Evolutionary conservation across 306 rosid genomes (phyloP).

Genomic region (Sindora glabra): DNA sequence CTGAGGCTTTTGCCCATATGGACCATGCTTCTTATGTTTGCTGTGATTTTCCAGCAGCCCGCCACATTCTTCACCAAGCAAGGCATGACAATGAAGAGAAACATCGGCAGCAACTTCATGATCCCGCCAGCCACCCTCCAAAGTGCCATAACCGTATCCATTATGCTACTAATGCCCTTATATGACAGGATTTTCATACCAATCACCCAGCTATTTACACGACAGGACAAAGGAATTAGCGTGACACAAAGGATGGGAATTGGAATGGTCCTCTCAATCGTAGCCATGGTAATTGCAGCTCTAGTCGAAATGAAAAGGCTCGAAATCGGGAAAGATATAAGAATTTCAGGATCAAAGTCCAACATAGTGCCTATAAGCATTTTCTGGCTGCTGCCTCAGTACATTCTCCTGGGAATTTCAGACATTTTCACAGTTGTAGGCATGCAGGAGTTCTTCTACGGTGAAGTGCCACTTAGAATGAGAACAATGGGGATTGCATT

Average conservation of each 20-base stretch:
- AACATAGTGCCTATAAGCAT: slow-evolving; percentile 57
- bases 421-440: slow-evolving; percentile 94
- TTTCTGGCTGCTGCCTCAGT: slow-evolving; percentile 86
- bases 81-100: slow-evolving; percentile 93
- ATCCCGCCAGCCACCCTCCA: slow-evolving; percentile 96
- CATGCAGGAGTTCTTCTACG: slow-evolving; percentile 90
- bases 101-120: slow-evolving; percentile 55
- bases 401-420: slow-evolving; percentile 71
- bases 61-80: slow-evolving; percentile 90
- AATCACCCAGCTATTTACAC: slow-evolving; percentile 40
- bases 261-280: slow-evolving; percentile 81
- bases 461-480: slow-evolving; percentile 77
- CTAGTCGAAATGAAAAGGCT: slow-evolving; percentile 69
- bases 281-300: slow-evolving; percentile 80
- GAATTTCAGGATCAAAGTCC: slow-evolving; percentile 13
- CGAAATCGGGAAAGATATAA: slow-evolving; percentile 30
- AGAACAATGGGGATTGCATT: slow-evolving; percentile 80
- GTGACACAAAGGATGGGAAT: slow-evolving; percentile 91
- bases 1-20: slow-evolving; percentile 74
- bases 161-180: slow-evolving; percentile 74
- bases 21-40: slow-evolving; percentile 90
- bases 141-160: slow-evolving; percentile 67
- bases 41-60: slow-evolving; percentile 86
- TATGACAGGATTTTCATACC: slow-evolving; percentile 73
- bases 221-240: slow-evolving; percentile 52